Evolutionary conservation across 352 stramenopile genomes (phyloP).

Genomic region (Pythium utonaiense): DNA sequence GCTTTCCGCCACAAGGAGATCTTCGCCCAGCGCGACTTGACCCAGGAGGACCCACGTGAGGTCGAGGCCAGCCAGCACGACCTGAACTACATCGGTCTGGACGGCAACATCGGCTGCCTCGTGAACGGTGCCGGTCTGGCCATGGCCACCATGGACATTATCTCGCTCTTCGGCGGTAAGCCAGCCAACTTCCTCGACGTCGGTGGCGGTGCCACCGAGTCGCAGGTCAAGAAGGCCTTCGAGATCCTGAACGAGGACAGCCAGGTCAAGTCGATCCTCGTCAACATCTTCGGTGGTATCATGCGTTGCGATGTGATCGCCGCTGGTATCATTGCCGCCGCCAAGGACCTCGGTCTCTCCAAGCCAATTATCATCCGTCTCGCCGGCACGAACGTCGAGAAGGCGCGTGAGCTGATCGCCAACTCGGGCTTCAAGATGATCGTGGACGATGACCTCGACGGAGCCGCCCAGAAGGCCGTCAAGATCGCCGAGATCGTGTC

Average conservation of each 20-base stretch:
- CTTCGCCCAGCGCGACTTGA: conserved; percentile 87
- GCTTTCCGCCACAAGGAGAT: conserved; percentile 96
- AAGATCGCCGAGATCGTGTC: conserved; percentile 83
- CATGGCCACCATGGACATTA: conserved; percentile 99
- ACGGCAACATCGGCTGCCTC: conserved; percentile 99
- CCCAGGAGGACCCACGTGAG: conserved; percentile 95
- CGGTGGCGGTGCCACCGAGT: conserved; percentile 92
- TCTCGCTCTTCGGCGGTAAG: conserved; percentile 96
- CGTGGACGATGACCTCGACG: conserved; percentile 93
- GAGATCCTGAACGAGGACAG: conserved; percentile 88
- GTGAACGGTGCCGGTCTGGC: conserved; percentile 98
- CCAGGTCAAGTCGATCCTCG: conserved; percentile 97
- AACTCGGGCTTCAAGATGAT: conserved; percentile 94
- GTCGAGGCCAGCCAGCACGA: conserved; percentile 92
- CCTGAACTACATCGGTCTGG: conserved; percentile 99
- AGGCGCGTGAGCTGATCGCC: conserved; percentile 92
- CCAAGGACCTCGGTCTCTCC: conserved; percentile 94
- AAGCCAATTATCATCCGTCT: conserved; percentile 98
- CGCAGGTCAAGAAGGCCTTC: conserved; percentile 87
- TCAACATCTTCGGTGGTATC: conserved; percentile 99
- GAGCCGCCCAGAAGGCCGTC: conserved; percentile 95
- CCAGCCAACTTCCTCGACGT: conserved; percentile 99
- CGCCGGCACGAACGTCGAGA: conserved; percentile 97
- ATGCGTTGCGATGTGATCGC: conserved; percentile 98
- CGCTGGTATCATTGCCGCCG: conserved; percentile 95